Evolutionary conservation across 1,139 yeast species (phyloP).

Genomic region (Kurtzmaniella quercitrusa): DNA sequence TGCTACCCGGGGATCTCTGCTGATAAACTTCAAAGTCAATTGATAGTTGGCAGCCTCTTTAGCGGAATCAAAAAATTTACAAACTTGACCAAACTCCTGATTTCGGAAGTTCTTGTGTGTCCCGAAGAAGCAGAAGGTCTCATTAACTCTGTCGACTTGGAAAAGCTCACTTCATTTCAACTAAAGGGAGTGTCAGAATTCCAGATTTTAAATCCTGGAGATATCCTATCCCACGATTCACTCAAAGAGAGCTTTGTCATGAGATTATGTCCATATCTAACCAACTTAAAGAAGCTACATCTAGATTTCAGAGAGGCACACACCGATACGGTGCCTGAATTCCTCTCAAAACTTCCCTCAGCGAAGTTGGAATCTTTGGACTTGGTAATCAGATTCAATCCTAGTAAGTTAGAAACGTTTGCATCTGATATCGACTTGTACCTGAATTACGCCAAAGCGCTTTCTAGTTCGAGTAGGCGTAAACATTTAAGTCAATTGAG

Average conservation of each 20-base stretch:
- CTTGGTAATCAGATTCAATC: slow-evolving; percentile 38
- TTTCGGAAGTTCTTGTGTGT: slow-evolving; percentile 24
- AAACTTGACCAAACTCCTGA: slow-evolving; percentile 19
- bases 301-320: slow-evolving; percentile 44
- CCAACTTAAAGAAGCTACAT: slow-evolving; percentile 23
- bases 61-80: slow-evolving; percentile 11
- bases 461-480: slow-evolving; percentile 15
- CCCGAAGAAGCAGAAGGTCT: slow-evolving; percentile 21
- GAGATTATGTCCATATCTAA: slow-evolving; percentile 21
- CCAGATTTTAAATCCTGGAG: slow-evolving; percentile 8
- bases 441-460: slow-evolving; percentile 25
- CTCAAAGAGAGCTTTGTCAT: slow-evolving; percentile 26
- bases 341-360: slow-evolving; percentile 21
- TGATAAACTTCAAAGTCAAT: slow-evolving; percentile 8
- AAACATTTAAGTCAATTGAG: slow-evolving; percentile 16
- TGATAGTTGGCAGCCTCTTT: slow-evolving; percentile 13
- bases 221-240: background rate
- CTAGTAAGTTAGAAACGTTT: slow-evolving; percentile 23
- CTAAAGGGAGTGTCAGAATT: slow-evolving; percentile 28
- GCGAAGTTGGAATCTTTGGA: slow-evolving; percentile 34
- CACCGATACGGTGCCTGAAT: slow-evolving; percentile 38
- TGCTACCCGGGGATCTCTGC: background rate
- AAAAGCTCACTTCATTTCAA: slow-evolving; percentile 18
- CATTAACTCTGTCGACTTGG: slow-evolving; percentile 17
- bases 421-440: slow-evolving; percentile 20